These are phyloP conservation scores for Sporothrix brasiliensis DNA, from an alignment of 2,329 filamentous ascomycete species.

Conservation along the genomic window DNA sequence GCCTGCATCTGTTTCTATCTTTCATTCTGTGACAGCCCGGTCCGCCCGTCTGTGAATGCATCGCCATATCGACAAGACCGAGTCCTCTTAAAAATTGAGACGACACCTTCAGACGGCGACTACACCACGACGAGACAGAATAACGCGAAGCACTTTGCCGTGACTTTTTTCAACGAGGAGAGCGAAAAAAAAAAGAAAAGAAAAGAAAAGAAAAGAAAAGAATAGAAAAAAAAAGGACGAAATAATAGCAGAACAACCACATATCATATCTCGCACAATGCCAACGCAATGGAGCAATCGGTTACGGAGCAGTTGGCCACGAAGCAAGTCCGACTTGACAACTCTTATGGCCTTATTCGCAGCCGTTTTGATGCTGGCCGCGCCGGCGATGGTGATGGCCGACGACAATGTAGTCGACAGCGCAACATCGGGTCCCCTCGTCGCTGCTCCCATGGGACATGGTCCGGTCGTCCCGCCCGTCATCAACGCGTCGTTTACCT, in stretches of 20 bases:
- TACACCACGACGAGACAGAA: neutral
- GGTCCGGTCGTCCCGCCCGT: slow-evolving; percentile 3
- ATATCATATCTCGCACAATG: neutral
- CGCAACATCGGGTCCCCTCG: neutral
- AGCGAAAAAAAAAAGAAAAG: too few relatives aligned
- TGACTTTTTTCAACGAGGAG: too few relatives aligned
- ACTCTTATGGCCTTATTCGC: neutral
- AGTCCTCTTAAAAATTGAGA: neutral
- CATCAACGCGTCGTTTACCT: slow-evolving; percentile 37
- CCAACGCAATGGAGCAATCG: neutral
- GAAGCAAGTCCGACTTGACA: too few relatives aligned
- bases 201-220: neutral
- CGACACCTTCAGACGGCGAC: neutral
- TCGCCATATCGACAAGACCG: neutral
- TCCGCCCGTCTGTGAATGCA: neutral
- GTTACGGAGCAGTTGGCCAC: neutral
- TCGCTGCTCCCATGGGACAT: neutral
- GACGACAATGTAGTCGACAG: neutral
- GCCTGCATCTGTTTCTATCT: neutral
- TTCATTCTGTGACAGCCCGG: neutral
- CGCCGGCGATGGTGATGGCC: neutral
- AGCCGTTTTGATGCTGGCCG: neutral
- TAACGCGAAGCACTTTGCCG: neutral
- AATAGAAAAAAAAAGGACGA: neutral
- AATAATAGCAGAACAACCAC: neutral